A percentile compares a stretch with the other conserved stretches of the same genome.
Evolutionary conservation across 1,284 basidiomycete species (phyloP).

Genomic region (Sanghuangporus sanghuang): DNA sequence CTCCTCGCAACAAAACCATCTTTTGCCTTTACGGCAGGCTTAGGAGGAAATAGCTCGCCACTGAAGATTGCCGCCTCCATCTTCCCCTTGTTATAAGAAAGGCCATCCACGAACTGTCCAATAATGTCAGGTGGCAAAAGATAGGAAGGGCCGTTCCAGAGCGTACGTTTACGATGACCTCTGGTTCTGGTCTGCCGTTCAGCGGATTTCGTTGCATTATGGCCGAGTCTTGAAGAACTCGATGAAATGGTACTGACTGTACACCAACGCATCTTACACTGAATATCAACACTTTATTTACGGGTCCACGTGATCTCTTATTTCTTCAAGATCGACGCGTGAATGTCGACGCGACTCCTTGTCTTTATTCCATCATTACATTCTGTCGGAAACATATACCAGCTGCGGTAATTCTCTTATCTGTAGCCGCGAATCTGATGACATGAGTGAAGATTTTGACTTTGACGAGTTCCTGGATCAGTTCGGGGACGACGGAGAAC

Average conservation of each 20-base stretch:
- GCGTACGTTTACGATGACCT: conserved; percentile 60
- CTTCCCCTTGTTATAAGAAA: conserved; percentile 59
- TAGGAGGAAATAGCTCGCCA: conserved; percentile 50
- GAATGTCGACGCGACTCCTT: neutral
- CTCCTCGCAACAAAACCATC: conserved; percentile 39
- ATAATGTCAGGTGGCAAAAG: neutral
- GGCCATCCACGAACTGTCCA: conserved; percentile 55
- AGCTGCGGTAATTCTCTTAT: neutral
- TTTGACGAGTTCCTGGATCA: neutral
- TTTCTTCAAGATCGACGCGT: neutral
- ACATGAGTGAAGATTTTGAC: neutral
- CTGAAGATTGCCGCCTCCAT: conserved; percentile 55
- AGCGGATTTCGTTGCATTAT: conserved; percentile 11
- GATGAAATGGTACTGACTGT: neutral
- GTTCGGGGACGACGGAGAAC: conserved; percentile 3
- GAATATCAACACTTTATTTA: neutral
- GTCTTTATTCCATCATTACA: neutral
- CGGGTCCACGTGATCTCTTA: neutral
- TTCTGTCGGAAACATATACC: neutral
- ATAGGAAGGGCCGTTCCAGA: conserved; percentile 21
- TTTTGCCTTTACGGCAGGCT: conserved; percentile 35
- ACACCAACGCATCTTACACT: neutral
- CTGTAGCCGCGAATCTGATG: neutral
- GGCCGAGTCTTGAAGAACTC: neutral
- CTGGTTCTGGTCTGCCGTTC: conserved; percentile 58